These are phyloP conservation scores for Camelina neglecta DNA, from an alignment of 345 rosid genomes.

Conservation along the genomic window DNA sequence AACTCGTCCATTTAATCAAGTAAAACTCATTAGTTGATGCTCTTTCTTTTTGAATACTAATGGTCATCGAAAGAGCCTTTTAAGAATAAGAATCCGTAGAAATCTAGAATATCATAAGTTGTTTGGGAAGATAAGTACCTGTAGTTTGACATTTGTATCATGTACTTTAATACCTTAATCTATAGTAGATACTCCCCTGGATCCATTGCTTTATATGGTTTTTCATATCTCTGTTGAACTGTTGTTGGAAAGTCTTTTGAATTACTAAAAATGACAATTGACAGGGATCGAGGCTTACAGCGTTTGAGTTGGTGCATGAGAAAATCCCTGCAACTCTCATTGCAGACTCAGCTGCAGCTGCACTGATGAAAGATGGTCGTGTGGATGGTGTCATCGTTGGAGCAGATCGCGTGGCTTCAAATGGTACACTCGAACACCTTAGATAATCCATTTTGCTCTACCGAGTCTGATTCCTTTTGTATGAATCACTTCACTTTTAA, in stretches of 20 bases:
- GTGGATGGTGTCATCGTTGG: slow-evolving; percentile 86
- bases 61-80: no score
- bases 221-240: slow-evolving; percentile 1
- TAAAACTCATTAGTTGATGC: slow-evolving; percentile 36
- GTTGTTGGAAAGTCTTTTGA: slow-evolving; percentile 12
- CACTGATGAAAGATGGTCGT: slow-evolving; percentile 77
- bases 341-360: slow-evolving; percentile 96
- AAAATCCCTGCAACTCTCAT: slow-evolving; percentile 85
- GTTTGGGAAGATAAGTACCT: neutral
- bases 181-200: neutral
- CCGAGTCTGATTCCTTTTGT: neutral
- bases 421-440: slow-evolving; percentile 55
- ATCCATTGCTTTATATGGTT: neutral
- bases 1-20: slow-evolving; percentile 99
- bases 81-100: slow-evolving; percentile 1
- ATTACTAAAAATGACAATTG: neutral
- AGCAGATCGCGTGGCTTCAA: slow-evolving; percentile 94
- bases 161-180: neutral
- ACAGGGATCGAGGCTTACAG: slow-evolving; percentile 97
- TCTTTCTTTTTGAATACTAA: neutral
- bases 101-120: neutral
- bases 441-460: slow-evolving; percentile 17
- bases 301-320: slow-evolving; percentile 92
- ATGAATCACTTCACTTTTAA: neutral
- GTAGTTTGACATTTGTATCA: neutral